Evolutionary conservation across 176 grass and related monocot genomes (phyloP).

Genomic region (Carex scoparia): DNA sequence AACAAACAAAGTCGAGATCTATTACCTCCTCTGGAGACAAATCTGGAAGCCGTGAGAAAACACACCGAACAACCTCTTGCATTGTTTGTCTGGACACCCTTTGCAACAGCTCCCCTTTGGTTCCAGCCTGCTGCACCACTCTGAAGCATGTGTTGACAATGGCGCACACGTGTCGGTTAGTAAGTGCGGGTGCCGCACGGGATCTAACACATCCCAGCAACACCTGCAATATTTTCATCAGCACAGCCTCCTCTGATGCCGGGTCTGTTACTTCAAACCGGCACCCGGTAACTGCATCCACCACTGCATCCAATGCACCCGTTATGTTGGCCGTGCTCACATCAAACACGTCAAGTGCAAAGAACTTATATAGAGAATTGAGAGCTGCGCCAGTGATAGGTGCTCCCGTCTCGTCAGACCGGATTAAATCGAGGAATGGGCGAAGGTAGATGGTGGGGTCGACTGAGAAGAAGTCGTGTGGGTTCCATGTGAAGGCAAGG

Average conservation of each 20-base stretch:
- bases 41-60: constrained; percentile 60
- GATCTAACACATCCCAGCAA: constrained; percentile 70
- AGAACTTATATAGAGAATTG: constrained; percentile 83
- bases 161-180: constrained; percentile 84
- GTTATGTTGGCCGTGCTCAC: constrained; percentile 31
- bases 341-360: constrained; percentile 61
- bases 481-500: constrained; percentile 51
- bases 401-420: constrained; percentile 90
- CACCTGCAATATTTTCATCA: constrained; percentile 85
- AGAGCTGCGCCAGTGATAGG: constrained; percentile 88
- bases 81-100: constrained; percentile 92
- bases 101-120: constrained; percentile 91
- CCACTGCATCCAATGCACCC: constrained; percentile 58
- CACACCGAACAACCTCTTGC: constrained; percentile 83
- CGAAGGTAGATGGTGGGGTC: constrained; percentile 68
- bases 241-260: constrained; percentile 87
- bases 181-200: constrained; percentile 44
- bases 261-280: constrained; percentile 94
- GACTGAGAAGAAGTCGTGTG: constrained; percentile 23
- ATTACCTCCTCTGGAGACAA: constrained; percentile 23
- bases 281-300: constrained; percentile 83
- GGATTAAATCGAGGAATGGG: constrained; percentile 84
- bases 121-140: constrained; percentile 96
- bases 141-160: constrained; percentile 91
- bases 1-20: constrained; percentile 22